These are phyloP conservation scores for Colletotrichum euphorbiae DNA, from an alignment of 2,329 filamentous ascomycete species.

Conservation along the genomic window DNA sequence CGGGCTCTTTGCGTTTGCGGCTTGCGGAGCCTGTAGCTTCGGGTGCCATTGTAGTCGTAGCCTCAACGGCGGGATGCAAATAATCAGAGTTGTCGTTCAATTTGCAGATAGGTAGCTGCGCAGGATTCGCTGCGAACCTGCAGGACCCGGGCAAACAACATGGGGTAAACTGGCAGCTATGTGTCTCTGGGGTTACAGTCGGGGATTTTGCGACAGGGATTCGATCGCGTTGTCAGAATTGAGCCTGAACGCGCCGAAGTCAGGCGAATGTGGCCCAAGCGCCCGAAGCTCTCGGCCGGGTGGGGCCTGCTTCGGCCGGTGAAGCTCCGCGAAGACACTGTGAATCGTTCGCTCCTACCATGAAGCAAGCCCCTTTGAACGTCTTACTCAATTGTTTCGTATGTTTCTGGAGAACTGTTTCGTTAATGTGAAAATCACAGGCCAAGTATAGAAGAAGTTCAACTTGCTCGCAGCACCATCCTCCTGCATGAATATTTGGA, in stretches of 20 bases:
- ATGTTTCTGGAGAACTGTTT: too few relatives aligned
- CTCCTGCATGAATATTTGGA: too few relatives aligned
- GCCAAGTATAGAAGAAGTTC: too few relatives aligned
- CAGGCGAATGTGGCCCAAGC: neutral
- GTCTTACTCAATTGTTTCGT: too few relatives aligned
- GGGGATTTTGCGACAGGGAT: conserved; percentile 25
- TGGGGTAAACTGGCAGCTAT: neutral
- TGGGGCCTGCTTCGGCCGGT: neutral
- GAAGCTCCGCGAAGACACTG: too few relatives aligned
- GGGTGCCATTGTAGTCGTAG: conserved; percentile 14
- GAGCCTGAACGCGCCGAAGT: neutral
- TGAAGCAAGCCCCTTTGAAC: too few relatives aligned
- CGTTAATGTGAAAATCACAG: too few relatives aligned
- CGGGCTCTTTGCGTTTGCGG: conserved; percentile 31
- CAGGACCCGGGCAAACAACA: neutral
- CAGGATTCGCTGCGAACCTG: neutral
- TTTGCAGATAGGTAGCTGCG: neutral
- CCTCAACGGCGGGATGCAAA: neutral
- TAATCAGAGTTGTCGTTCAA: neutral
- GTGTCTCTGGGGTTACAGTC: conserved; percentile 17
- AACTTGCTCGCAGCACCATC: too few relatives aligned
- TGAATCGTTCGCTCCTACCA: too few relatives aligned
- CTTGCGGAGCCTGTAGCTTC: conserved; percentile 18
- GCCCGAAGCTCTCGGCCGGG: neutral
- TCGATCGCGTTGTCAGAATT: conserved; percentile 13